Evolutionary conservation across 257 asterid species (phyloP).

Genomic region (Vinca minor): DNA sequence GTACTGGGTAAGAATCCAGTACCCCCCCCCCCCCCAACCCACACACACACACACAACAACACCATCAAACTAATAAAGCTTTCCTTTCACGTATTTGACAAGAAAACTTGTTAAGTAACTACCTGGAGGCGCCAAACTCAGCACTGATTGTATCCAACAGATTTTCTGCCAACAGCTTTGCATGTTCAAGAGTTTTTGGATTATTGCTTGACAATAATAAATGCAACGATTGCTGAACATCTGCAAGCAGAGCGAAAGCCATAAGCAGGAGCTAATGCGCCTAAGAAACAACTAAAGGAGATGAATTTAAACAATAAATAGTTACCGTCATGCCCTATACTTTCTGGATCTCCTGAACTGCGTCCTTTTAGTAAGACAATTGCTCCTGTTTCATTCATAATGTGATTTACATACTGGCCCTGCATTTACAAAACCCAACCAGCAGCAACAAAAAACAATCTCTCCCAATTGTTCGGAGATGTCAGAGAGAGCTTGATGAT

Average conservation of each 20-base stretch:
- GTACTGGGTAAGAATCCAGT: not conserved
- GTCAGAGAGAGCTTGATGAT: slow-evolving; percentile 69
- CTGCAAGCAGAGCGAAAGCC: slow-evolving; percentile 40
- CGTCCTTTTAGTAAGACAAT: slow-evolving; percentile 65
- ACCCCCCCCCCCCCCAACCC: too few species aligned
- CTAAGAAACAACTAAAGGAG: slow-evolving; percentile 9
- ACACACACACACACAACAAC: too few species aligned
- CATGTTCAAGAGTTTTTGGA: slow-evolving; percentile 66
- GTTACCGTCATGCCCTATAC: slow-evolving; percentile 58
- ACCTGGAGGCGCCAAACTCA: slow-evolving; percentile 87
- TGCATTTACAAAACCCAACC: slow-evolving; percentile 93
- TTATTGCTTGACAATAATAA: slow-evolving; percentile 77
- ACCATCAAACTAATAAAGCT: not conserved
- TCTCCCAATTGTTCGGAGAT: slow-evolving; percentile 92
- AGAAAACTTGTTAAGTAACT: slow-evolving; percentile 15
- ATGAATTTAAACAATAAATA: slow-evolving; percentile 9
- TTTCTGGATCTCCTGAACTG: slow-evolving; percentile 53
- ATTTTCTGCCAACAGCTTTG: slow-evolving; percentile 89
- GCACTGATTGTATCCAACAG: slow-evolving; percentile 85
- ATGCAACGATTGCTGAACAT: slow-evolving; percentile 66
- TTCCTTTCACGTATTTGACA: not conserved
- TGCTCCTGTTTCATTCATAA: slow-evolving; percentile 98
- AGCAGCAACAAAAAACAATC: slow-evolving; percentile 85
- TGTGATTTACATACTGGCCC: slow-evolving; percentile 99
- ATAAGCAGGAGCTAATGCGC: slow-evolving; percentile 9